phyloP scores from a whole-genome alignment of 441 rosid genomes.

The Breynia disticha region DNA sequence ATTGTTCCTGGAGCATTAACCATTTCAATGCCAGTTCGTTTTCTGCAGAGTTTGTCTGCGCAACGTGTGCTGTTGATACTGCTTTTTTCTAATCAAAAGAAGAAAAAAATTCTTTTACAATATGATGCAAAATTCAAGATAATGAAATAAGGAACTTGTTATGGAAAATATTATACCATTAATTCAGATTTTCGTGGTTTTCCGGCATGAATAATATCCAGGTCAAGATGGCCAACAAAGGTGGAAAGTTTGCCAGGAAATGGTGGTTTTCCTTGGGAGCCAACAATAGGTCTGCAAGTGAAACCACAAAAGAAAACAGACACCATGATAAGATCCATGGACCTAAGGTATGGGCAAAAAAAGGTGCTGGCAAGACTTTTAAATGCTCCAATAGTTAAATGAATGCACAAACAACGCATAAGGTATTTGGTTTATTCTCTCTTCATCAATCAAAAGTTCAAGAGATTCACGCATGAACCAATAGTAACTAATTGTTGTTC shows the following conservation, averaged over 20 bases:
- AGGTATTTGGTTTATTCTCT: too few relatives aligned
- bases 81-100: constrained; percentile 22
- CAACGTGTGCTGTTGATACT: constrained; percentile 36
- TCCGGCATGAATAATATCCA: constrained; percentile 8
- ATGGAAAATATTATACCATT: constrained; percentile 14
- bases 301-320: constrained; percentile 1
- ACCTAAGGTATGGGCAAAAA: too few relatives aligned
- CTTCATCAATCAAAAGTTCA: too few relatives aligned
- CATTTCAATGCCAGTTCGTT: constrained; percentile 36
- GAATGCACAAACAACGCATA: too few relatives aligned
- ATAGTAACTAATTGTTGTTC: too few relatives aligned
- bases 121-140: background rate
- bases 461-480: too few relatives aligned
- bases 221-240: constrained; percentile 23
- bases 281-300: constrained; percentile 22
- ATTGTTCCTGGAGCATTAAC: constrained; percentile 26
- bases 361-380: background rate
- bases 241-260: constrained; percentile 8
- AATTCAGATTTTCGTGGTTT: constrained; percentile 12
- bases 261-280: constrained; percentile 8
- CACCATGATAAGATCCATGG: too few relatives aligned
- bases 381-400: too few relatives aligned
- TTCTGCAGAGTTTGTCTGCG: constrained; percentile 34
- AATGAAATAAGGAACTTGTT: background rate
- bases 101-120: background rate